Base-by-base conservation (phyloP, 2,329 filamentous ascomycete genomes). In the Beauveria sp. region DNA sequence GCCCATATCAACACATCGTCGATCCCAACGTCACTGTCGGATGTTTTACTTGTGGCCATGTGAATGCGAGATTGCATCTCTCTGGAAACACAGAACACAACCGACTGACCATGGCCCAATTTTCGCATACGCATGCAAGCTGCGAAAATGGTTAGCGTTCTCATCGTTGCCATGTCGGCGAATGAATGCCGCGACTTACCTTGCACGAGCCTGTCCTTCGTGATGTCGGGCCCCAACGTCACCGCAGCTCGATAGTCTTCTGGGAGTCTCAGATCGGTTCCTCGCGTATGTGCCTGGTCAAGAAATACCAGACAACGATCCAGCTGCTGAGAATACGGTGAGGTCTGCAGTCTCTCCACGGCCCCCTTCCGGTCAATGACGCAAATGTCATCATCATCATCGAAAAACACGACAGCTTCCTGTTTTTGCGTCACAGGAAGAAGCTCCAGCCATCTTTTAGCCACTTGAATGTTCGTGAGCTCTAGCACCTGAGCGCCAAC, bases 111-210 rank as follows among this genome's bases (percentile, higher is more conserved):
- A 5, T 83, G 73, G 0, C 86, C 88, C 0, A 93, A 77, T 63
- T 86, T 83, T 10, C 88, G 73, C 81, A 91, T 85, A n/a, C 88
- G 72, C 85, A 89, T 90, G 62, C 86, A 88, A 0, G 86, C 86
- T 84, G 43, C 10, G 20, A 9, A 34, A 4, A 8, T 3, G 3
- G 34, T 59, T 24, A 59, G 47, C 7, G 9, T 16, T 28, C 18
- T 28, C 26, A 50, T 16, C 3, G 3, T 26, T 22, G 26, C 20
- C n/a, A 46, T 12, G 43, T n/a, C n/a, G 40, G 18, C 8, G 7
- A 20, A 9, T 22, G 3, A 14, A 16, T 47, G 12, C 4, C 5
- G 3, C 28, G n/a, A 9, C 75, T 68, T 73, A 85, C 85, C 87
- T 79, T 92, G 88, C 0, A 86, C 83, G 0, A 91, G 69, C 14